Base-by-base conservation (phyloP, 371 early-diverging fungal genomes). In the Sanchytrium tribonematis region DNA sequence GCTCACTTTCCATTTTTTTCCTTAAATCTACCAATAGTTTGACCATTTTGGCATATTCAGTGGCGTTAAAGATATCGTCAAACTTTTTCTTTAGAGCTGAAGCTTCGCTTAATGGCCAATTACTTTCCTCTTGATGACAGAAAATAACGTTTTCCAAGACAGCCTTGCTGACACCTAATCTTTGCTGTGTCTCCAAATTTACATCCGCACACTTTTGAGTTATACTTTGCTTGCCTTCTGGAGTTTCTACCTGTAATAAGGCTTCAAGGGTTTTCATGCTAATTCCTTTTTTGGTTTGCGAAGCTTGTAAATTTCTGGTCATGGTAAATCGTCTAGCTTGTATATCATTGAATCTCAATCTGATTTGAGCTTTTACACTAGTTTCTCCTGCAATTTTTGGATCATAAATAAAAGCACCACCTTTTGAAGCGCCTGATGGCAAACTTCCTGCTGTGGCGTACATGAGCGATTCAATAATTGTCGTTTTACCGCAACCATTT, bases 101-200 rank as follows among this genome's bases (percentile, higher is more conserved):
- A 0, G 98, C 86, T 72, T 99, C 99, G 0, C 89, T 82, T 27
- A 99, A 80, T 2, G 98, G 98, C 94, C 99, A 99, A 72, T 85
- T 88, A 66, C 91, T 88, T 16, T 99, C 99, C 75, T 99, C 99
- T 78, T 99, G 99, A 75, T 98, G 99, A 76, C 97, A 97, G 73
- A 99, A 99, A 22, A 99, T 89, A 31, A 99, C 98, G 78, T 91
- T 95, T 70, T 99, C 98, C 29, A 99, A 76, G 30, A 99, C 88
- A 0, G 98, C 88, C 69, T 83, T 81, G 28, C 88, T 86, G 16
- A 93, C 91, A 5, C 95, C 97, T 1, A 99, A 79, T 71, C 89
- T 86, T 31, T 82, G 71, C 0, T 90, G 88, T 31, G 98, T 74
- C 72, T 89, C 89, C 0, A 80, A 76, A 79, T 98, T 94, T 67